Evolutionary conservation across 176 grass and related monocot genomes (phyloP).

Genomic region (Triticum urartu): DNA sequence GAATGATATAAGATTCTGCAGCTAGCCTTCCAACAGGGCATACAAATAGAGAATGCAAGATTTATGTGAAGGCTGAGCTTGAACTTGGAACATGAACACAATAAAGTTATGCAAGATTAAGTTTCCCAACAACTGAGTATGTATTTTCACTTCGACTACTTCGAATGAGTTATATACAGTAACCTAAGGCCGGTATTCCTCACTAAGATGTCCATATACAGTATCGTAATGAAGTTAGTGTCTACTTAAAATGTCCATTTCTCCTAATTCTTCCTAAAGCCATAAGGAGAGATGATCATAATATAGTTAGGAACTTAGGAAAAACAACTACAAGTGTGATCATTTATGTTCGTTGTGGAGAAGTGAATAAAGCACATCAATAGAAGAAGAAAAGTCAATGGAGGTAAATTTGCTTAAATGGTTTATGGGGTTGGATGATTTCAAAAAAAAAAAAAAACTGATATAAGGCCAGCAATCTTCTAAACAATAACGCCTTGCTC

Average conservation of each 20-base stretch:
- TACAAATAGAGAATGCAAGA: neutral
- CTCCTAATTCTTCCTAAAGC: neutral
- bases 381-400: neutral
- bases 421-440: neutral
- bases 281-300: neutral
- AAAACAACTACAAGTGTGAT: neutral
- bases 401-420: neutral
- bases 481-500: neutral
- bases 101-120: neutral
- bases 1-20: slow-evolving; percentile 9
- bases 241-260: neutral
- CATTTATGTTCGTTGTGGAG: neutral
- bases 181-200: neutral
- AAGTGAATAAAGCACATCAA: neutral
- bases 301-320: neutral
- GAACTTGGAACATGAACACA: too few relatives aligned
- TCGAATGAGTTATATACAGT: neutral
- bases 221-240: neutral
- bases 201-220: neutral
- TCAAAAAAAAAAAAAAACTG: neutral
- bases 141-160: slow-evolving; percentile 4
- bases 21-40: neutral
- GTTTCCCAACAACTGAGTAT: neutral
- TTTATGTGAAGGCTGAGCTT: too few relatives aligned
- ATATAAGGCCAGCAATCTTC: neutral